These are phyloP conservation scores for Leccinum solheimii DNA, from an alignment of 1,284 basidiomycete species.

Conservation along the genomic window DNA sequence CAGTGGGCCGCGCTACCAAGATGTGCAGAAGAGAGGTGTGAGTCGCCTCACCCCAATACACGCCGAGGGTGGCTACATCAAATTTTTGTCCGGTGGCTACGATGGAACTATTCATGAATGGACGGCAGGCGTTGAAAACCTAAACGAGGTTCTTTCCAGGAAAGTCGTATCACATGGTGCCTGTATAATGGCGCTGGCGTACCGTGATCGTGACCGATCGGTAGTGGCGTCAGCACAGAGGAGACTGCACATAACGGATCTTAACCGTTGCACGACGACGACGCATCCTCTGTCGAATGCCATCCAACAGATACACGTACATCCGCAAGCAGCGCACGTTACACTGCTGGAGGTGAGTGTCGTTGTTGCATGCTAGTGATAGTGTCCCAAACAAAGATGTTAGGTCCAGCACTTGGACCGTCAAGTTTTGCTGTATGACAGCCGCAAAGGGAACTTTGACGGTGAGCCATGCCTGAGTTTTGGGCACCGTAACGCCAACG, in stretches of 20 bases:
- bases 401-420: constrained; percentile 50
- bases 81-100: constrained; percentile 47
- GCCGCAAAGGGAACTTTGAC: constrained; percentile 40
- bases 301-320: constrained; percentile 48
- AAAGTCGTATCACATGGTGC: constrained; percentile 33
- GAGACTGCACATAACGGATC: constrained; percentile 36
- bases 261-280: constrained; percentile 31
- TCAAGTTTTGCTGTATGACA: constrained; percentile 51
- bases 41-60: constrained; percentile 40
- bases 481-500: constrained; percentile 38
- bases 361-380: constrained; percentile 16
- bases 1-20: constrained; percentile 30
- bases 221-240: constrained; percentile 38
- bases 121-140: constrained; percentile 30
- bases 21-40: constrained; percentile 36
- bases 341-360: constrained; percentile 48
- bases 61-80: constrained; percentile 31
- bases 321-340: constrained; percentile 43
- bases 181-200: constrained; percentile 40
- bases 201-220: constrained; percentile 33
- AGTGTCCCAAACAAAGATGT: constrained; percentile 13
- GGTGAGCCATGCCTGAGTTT: constrained; percentile 45
- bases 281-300: constrained; percentile 39
- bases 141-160: constrained; percentile 26
- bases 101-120: constrained; percentile 44